Percentiles rank a stretch among this genome's conserved stretches.
Conservation (phyloP, 2,329 filamentous ascomycete species). For the Paecilomyces formosus region DNA sequence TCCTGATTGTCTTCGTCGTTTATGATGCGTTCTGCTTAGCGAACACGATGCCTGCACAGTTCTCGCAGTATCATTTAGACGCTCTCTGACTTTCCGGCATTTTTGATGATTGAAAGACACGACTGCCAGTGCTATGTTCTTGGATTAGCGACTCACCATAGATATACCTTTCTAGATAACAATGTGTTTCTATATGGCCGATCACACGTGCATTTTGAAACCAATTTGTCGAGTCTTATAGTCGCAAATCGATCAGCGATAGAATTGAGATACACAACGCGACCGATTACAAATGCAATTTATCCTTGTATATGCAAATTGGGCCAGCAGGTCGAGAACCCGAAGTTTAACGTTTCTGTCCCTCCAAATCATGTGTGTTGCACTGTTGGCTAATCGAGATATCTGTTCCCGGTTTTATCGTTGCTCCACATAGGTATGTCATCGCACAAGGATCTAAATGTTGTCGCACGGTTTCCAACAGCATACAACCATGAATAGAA, state of each 20-base stretch:
- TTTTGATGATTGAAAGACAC: neutral
- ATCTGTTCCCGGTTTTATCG: neutral
- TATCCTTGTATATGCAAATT: no score
- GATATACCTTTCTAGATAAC: neutral
- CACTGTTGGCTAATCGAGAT: no score
- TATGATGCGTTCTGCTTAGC: neutral
- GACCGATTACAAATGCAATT: no score
- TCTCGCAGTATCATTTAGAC: neutral
- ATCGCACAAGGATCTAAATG: neutral
- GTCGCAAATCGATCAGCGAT: neutral
- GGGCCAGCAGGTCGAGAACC: no score
- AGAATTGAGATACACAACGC: no score
- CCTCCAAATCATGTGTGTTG: no score
- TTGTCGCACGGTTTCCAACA: no score
- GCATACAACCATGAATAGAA: neutral
- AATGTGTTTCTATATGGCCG: neutral
- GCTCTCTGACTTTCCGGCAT: neutral
- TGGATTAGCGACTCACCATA: neutral
- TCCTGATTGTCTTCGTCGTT: neutral
- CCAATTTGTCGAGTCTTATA: neutral
- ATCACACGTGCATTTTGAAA: neutral
- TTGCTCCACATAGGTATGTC: neutral
- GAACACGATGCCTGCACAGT: neutral
- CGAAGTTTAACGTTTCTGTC: no score
- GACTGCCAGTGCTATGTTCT: neutral